These are phyloP conservation scores for Peniophora sp. DNA, from an alignment of 1,284 basidiomycete species.

Conservation along the genomic window DNA sequence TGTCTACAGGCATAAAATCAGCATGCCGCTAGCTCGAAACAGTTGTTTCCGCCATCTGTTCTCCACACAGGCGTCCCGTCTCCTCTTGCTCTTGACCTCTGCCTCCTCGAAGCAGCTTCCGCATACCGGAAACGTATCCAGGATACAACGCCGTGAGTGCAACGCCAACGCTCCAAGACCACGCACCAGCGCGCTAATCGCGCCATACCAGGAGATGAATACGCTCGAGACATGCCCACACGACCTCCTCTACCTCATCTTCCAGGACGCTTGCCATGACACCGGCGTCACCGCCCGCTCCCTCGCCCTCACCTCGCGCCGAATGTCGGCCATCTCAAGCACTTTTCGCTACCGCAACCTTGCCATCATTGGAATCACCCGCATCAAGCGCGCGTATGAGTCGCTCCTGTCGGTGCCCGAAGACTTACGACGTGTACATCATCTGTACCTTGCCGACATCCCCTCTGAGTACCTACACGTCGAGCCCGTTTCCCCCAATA, in stretches of 20 bases:
- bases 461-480: neutral
- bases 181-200: no score
- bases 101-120: no score
- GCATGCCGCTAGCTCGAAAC: no score
- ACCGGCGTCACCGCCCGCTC: neutral
- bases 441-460: neutral
- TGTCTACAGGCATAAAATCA: no score
- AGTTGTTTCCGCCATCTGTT: no score
- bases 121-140: no score
- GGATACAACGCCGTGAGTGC: no score
- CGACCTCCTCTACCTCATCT: neutral
- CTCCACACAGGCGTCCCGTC: no score
- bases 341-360: neutral
- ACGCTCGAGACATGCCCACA: neutral
- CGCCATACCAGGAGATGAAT: no score
- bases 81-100: no score
- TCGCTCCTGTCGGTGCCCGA: neutral
- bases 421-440: neutral
- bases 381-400: neutral
- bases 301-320: neutral
- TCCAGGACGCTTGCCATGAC: neutral
- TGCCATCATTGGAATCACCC: neutral
- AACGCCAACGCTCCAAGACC: no score
- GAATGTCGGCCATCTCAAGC: neutral
- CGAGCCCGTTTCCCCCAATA: neutral